Base-by-base conservation (phyloP, 139 green algal species). In the Chlamydomonas sp. region DNA sequence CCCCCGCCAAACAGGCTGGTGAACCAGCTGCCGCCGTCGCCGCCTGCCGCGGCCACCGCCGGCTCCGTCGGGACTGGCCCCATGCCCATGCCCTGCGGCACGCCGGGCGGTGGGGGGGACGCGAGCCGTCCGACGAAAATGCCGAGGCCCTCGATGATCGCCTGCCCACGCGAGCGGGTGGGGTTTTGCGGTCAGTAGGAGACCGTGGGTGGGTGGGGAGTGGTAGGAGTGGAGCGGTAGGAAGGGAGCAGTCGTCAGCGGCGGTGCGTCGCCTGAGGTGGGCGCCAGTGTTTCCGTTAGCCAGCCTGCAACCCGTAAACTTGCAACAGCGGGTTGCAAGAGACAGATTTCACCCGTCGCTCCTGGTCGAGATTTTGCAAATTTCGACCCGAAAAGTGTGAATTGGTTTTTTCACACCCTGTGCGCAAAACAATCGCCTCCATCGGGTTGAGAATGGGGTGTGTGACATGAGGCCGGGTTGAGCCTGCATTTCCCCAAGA, bases 121-220 rank as follows among this genome's bases (percentile, higher is more conserved):
- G 87, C 91, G 49, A 96, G 84, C 36, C 90, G 85, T 4, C 81
- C 94, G 35, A 99, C 81, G n/a, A 95, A 83, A 70, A 99, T 97
- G 29, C 89, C 89, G 38, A 98, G 71, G 0, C 95, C 95, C 76
- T 99, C 95, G 65, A 99, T 99, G 74, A 99, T 83, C 6, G 88
- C 95, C 80, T 92, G 81, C 33, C 70, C 33, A 65, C n/a, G n/a
- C n/a, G n/a, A n/a, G n/a, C n/a, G n/a, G n/a, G n/a, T n/a, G n/a
- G n/a, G n/a, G n/a, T n/a, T n/a, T n/a, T n/a, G n/a, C n/a, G n/a
- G n/a, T n/a, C n/a, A n/a, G n/a, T n/a, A n/a, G 69, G 2, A 67
- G 3, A 58, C 47, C 58, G 54, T 54, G 43, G 43, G 13, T 54
- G 43, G 43, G 43, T 54, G 13, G 43, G 43, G 43, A 26, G 13